Conservation (phyloP, 352 stramenopile genomes). For the Stephanocyclus meneghinianus region DNA sequence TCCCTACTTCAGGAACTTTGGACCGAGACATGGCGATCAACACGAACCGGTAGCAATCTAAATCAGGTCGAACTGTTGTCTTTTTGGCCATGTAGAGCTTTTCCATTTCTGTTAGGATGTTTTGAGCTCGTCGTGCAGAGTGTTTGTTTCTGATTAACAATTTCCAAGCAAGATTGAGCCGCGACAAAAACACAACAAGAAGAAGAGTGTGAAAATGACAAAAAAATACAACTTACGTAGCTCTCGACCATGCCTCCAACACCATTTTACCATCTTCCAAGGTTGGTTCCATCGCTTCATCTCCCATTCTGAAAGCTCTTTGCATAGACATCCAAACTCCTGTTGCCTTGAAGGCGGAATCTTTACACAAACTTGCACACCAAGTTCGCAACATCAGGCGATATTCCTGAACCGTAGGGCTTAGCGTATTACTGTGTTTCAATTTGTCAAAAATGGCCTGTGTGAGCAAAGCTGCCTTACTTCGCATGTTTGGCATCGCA, state of each 20-base stretch:
- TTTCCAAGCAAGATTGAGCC: background rate
- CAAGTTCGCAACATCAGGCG: constrained; percentile 70
- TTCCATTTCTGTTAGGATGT: constrained; percentile 61
- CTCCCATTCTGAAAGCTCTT: constrained; percentile 48
- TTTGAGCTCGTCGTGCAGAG: constrained; percentile 57
- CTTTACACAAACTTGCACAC: constrained; percentile 48
- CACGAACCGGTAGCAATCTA: constrained; percentile 67
- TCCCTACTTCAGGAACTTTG: constrained; percentile 33
- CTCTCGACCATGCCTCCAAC: constrained; percentile 68
- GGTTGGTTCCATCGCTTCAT: constrained; percentile 64
- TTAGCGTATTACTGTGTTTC: constrained; percentile 31
- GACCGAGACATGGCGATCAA: constrained; percentile 60
- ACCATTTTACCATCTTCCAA: constrained; percentile 75
- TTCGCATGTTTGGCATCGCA: constrained; percentile 51
- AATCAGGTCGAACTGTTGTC: constrained; percentile 53
- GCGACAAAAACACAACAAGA: background rate
- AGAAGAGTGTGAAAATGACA: background rate
- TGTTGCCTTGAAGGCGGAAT: constrained; percentile 68
- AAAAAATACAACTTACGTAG: constrained; percentile 49
- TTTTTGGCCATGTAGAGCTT: constrained; percentile 47
- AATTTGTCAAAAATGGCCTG: constrained; percentile 55
- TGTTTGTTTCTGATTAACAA: constrained; percentile 58
- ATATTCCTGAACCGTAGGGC: constrained; percentile 55
- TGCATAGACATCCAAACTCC: constrained; percentile 75
- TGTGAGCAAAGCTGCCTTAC: constrained; percentile 21